Base-by-base conservation (phyloP, 2,329 filamentous ascomycete genomes). In the Scytalidium sp. region DNA sequence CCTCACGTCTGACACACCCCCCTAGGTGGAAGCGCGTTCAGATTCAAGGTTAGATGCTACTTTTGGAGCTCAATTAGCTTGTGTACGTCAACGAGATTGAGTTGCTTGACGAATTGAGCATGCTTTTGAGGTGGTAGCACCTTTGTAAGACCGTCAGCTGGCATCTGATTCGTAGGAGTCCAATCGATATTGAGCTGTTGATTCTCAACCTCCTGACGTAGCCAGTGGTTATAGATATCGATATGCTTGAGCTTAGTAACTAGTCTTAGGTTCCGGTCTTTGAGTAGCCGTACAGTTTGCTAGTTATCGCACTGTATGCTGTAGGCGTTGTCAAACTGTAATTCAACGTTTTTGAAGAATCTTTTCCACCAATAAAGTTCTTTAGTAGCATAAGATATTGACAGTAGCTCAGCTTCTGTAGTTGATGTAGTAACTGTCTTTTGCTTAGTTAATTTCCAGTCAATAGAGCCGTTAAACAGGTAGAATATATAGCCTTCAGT, bases 21-120 rank as follows among this genome's bases (percentile, higher is more conserved):
- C n/a, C n/a, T n/a, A n/a, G n/a, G n/a, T n/a, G n/a, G n/a, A n/a
- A n/a, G n/a, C n/a, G n/a, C n/a, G n/a, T n/a, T n/a, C n/a, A n/a
- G n/a, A n/a, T n/a, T n/a, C n/a, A n/a, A n/a, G n/a, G n/a, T n/a
- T n/a, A n/a, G n/a, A n/a, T n/a, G n/a, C n/a, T n/a, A n/a, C n/a
- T n/a, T n/a, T n/a, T n/a, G n/a, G n/a, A n/a, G n/a, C n/a, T n/a
- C n/a, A n/a, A n/a, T n/a, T n/a, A n/a, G n/a, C n/a, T n/a, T n/a
- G n/a, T n/a, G n/a, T n/a, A 1, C 88, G 56, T 5, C 72, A 60
- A 11, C 64, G 57, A 29, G 7, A 29, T 29, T 29, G 25, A 29
- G 25, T 29, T 29, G 25, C 13, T 29, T 29, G 7, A 29, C 8
- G 25, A 29, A 29, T 7, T 8, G 8, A 7, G 69, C 41, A 13